Evolutionary conservation across 331 rosid species (phyloP).

Genomic region (Rosa hybrid): DNA sequence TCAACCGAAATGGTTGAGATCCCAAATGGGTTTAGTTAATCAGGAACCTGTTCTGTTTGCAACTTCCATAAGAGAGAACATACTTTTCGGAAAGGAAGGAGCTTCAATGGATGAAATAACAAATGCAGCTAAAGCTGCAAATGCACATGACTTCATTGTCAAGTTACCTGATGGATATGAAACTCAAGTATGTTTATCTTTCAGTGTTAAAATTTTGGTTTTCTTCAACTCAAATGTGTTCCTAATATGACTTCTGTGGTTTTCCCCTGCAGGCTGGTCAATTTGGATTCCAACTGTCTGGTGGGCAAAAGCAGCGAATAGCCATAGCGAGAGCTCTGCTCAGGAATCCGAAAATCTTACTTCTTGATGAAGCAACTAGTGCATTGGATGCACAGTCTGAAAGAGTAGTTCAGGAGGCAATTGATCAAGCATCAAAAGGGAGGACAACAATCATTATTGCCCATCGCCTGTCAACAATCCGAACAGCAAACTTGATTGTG

Average conservation of each 20-base stretch:
- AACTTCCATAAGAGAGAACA: conserved; percentile 78
- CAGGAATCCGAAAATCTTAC: conserved; percentile 78
- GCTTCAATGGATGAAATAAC: conserved; percentile 76
- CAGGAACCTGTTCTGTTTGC: conserved; percentile 97
- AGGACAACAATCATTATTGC: conserved; percentile 84
- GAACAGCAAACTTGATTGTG: conserved; percentile 56
- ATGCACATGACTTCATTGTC: conserved; percentile 83
- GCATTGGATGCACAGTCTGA: conserved; percentile 87
- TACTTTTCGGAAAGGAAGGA: conserved; percentile 87
- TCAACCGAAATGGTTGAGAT: conserved; percentile 87
- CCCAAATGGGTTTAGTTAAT: conserved; percentile 80
- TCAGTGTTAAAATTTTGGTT: neutral
- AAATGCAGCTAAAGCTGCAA: conserved; percentile 74
- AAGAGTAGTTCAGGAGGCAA: conserved; percentile 81
- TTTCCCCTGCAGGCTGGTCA: conserved; percentile 66
- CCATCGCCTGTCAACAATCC: conserved; percentile 73
- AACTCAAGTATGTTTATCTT: conserved; percentile 66
- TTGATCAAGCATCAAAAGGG: conserved; percentile 86
- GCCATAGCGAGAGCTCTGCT: conserved; percentile 89
- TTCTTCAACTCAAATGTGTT: neutral
- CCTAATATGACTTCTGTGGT: conserved; percentile 11
- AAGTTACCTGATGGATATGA: conserved; percentile 88
- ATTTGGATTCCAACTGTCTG: conserved; percentile 80
- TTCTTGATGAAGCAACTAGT: conserved; percentile 95
- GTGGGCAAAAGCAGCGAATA: conserved; percentile 92